phyloP scores from a whole-genome alignment of 116 monocot species.

The Dioscorea cayenensis region DNA sequence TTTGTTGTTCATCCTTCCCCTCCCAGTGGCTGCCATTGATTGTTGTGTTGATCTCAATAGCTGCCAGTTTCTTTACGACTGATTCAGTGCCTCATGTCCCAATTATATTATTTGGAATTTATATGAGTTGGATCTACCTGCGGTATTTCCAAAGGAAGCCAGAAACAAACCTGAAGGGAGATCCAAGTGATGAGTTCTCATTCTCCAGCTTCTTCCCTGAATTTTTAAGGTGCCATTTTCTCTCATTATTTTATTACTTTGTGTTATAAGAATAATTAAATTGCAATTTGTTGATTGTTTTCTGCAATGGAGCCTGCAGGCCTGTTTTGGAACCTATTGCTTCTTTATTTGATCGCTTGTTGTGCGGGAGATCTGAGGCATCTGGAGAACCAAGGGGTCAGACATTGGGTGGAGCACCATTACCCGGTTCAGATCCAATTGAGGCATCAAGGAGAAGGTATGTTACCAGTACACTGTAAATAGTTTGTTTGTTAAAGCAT shows the following conservation, averaged over 20 bases:
- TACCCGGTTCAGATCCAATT: conserved; percentile 86
- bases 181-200: conserved; percentile 95
- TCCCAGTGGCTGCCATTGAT: conserved; percentile 77
- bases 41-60: conserved; percentile 38
- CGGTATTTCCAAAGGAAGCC: conserved; percentile 84
- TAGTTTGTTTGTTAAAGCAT: neutral
- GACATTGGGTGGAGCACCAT: conserved; percentile 31
- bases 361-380: conserved; percentile 56
- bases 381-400: conserved; percentile 24
- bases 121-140: conserved; percentile 90
- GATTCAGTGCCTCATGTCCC: conserved; percentile 50
- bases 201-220: conserved; percentile 93
- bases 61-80: conserved; percentile 44
- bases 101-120: conserved; percentile 72
- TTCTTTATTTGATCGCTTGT: conserved; percentile 51
- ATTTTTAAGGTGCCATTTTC: conserved; percentile 48
- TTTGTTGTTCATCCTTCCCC: neutral
- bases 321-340: conserved; percentile 23
- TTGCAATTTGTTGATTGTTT: conserved; percentile 6
- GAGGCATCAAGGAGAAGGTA: conserved; percentile 82
- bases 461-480: neutral
- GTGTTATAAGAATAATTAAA: neutral
- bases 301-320: neutral
- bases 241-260: neutral
- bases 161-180: conserved; percentile 75